Conservation (phyloP, 208 protist species). For the Trypanosoma vivax region DNA sequence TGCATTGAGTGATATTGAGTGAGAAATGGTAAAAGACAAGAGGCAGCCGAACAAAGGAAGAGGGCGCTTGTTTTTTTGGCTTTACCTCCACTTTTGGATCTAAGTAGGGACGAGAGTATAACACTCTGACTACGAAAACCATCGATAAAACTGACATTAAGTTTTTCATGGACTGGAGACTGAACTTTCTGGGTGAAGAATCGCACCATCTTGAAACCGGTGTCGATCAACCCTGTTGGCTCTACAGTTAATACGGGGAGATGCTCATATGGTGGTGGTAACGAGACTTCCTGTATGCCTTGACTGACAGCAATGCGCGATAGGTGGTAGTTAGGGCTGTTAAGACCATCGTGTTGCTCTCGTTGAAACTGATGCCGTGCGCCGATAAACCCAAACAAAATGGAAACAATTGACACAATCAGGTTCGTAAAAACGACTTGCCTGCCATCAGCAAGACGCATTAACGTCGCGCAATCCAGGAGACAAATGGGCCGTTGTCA, state of each 20-base stretch:
- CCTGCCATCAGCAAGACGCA: conserved; percentile 3
- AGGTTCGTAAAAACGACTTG: conserved; percentile 9
- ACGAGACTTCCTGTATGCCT: neutral
- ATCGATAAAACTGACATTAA: neutral
- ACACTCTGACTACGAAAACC: conserved; percentile 10
- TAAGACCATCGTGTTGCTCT: neutral
- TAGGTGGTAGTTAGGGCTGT: neutral
- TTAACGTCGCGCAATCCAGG: neutral
- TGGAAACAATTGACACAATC: neutral
- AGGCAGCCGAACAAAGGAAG: conserved; percentile 19
- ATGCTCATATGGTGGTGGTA: conserved; percentile 3
- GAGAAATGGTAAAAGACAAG: conserved; percentile 16
- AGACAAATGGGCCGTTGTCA: too few relatives aligned
- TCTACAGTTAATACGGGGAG: neutral
- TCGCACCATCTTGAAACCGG: conserved; percentile 2
- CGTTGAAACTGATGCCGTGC: neutral
- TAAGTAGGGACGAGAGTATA: conserved; percentile 2
- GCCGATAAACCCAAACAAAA: conserved; percentile 7
- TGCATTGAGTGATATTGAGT: neutral
- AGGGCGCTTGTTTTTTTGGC: neutral
- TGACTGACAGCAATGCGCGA: neutral
- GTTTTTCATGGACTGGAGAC: neutral
- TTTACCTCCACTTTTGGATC: neutral
- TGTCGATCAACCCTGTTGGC: conserved; percentile 7
- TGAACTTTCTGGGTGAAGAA: conserved; percentile 13